A percentile compares a stretch with the other conserved stretches of the same genome.
Evolutionary conservation across 2,329 filamentous ascomycete species (phyloP).

Genomic region (Colletotrichum echinochloae): DNA sequence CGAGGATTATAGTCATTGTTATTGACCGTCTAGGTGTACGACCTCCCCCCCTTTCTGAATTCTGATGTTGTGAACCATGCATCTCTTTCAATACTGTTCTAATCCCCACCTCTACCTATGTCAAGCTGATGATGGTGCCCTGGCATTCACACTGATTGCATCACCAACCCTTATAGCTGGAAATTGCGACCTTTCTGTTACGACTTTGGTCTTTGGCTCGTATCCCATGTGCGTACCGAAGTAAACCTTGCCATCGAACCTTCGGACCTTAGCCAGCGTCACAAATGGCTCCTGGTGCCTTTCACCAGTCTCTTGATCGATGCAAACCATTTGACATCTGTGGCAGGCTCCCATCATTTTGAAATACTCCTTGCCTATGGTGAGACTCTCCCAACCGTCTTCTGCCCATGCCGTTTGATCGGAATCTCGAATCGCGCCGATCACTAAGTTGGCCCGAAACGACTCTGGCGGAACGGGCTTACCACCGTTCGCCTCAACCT

Average conservation of each 20-base stretch:
- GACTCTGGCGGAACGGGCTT: conserved; percentile 76
- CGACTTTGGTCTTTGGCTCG: conserved; percentile 43
- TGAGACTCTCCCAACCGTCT: conserved; percentile 79
- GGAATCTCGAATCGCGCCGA: conserved; percentile 60
- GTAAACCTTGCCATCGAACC: conserved; percentile 84
- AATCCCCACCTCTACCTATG: too few relatives aligned
- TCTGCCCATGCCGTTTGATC: conserved; percentile 77
- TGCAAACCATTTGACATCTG: conserved; percentile 95
- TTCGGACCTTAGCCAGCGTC: conserved; percentile 87
- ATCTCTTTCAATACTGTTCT: neutral
- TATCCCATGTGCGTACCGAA: conserved; percentile 87
- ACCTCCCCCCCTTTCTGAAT: neutral
- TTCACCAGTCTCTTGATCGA: conserved; percentile 85
- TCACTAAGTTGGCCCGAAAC: conserved; percentile 90
- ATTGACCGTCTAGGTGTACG: neutral
- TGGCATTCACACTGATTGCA: conserved; percentile 46
- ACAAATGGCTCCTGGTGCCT: conserved; percentile 88
- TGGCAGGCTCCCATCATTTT: conserved; percentile 85
- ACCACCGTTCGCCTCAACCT: conserved; percentile 73
- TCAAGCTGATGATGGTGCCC: neutral
- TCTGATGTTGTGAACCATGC: too few relatives aligned
- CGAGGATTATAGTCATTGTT: neutral
- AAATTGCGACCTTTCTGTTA: conserved; percentile 42
- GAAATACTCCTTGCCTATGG: conserved; percentile 73
- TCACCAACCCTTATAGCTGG: conserved; percentile 66